Conservation (phyloP, 2,329 filamentous ascomycete species). For the Colletotrichum australisinense region DNA sequence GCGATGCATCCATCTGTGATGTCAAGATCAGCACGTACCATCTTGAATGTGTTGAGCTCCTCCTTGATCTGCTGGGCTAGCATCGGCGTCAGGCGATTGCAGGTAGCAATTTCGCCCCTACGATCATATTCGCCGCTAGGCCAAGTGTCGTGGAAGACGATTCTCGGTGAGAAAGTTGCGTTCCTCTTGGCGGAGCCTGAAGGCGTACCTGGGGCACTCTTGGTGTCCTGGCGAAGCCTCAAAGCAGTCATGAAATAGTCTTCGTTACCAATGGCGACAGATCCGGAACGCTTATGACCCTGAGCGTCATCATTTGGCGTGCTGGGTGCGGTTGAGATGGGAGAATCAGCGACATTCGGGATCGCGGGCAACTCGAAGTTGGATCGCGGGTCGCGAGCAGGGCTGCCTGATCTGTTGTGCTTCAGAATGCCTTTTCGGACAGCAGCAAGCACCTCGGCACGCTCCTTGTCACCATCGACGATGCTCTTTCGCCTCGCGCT, state of each 20-base stretch:
- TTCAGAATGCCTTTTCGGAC: slow-evolving; percentile 97
- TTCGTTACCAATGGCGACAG: slow-evolving; percentile 80
- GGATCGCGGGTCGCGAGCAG: slow-evolving; percentile 28
- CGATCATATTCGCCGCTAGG: slow-evolving; percentile 95
- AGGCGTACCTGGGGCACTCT: slow-evolving; percentile 84
- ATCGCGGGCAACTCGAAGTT: slow-evolving; percentile 64
- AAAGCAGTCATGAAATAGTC: slow-evolving; percentile 90
- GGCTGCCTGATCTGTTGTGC: slow-evolving; percentile 61
- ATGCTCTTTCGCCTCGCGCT: slow-evolving; percentile 83
- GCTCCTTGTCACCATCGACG: slow-evolving; percentile 87
- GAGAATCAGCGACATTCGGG: slow-evolving; percentile 78
- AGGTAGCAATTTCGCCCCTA: slow-evolving; percentile 94
- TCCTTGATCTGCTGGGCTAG: slow-evolving; percentile 99
- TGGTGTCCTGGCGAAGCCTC: slow-evolving; percentile 79
- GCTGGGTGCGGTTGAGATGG: slow-evolving; percentile 86
- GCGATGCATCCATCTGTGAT: slow-evolving; percentile 36
- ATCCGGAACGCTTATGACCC: slow-evolving; percentile 74
- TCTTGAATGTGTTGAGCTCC: slow-evolving; percentile 99
- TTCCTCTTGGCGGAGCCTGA: slow-evolving; percentile 72
- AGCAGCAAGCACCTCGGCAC: slow-evolving; percentile 89
- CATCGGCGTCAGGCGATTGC: slow-evolving; percentile 96
- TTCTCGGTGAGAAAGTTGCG: slow-evolving; percentile 87
- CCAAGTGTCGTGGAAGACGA: slow-evolving; percentile 97
- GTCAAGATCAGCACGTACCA: slow-evolving; percentile 70
- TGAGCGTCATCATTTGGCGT: slow-evolving; percentile 85